Base-by-base conservation (phyloP, 768 basidiomycete genomes). In the Mycena epipterygia region DNA sequence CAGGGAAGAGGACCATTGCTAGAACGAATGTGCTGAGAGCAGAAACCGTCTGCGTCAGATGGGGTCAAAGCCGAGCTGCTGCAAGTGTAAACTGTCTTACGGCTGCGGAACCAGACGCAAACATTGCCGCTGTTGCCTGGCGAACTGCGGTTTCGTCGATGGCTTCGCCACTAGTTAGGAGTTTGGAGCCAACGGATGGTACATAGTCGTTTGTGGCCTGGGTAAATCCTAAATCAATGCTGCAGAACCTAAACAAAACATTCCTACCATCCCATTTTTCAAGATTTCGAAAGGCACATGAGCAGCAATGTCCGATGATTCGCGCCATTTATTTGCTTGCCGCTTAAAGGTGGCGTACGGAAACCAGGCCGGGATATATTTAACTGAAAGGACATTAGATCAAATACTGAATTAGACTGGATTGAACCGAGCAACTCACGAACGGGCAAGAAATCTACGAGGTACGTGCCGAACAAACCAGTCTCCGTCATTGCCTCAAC, bases 361-460 rank as follows among this genome's bases (percentile, higher is more conserved):
- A 29, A 73, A 62, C 66, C 66, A 67, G 51, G 25, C n/a, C 25
- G 67, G 68, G 14, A 70, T n/a, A 60, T 51, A 67, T 59, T 66
- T 70, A 42, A 73, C 66, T 67, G 23, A 21, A n/a, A 32, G 23
- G 16, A 51, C 49, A 16, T 29, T 30, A 6, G 25, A 49, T 49
- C 16, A 55, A 23, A 32, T 35, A 33, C 30, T 9, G 17, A 11
- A 11, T 35, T n/a, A 16, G 5, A 55, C 1, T 23, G 2, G 19
- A 13, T 55, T 11, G 32, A 3, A 25, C 6, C 27, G 12, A 32
- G 25, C 8, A 23, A 44, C 66, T 60, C 51, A 67, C 66, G 32
- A n/a, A 63, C 42, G 25, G 76, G 76, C 27, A 77, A 30, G 33
- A 68, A 74, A 67, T 77, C 75, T 2, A 77, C 75, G 9, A 76